These are phyloP conservation scores for Solanum etuberosum DNA, from an alignment of 257 asterid species.

Conservation along the genomic window DNA sequence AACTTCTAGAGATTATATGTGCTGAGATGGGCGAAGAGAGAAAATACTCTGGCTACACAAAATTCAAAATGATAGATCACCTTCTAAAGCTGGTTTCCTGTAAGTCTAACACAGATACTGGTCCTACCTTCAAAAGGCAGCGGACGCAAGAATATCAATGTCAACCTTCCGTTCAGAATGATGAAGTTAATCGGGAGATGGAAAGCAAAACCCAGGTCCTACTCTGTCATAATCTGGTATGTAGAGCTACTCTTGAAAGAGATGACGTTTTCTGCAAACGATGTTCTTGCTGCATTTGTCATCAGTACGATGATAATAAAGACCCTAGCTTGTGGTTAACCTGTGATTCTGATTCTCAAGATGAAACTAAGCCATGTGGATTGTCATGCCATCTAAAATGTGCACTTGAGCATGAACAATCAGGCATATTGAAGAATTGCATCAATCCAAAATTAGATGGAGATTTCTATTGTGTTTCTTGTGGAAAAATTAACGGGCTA, in stretches of 20 bases:
- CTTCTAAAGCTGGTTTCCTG: slow-evolving; percentile 43
- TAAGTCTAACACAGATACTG: slow-evolving; percentile 24
- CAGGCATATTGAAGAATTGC: slow-evolving; percentile 39
- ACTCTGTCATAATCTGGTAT: slow-evolving; percentile 57
- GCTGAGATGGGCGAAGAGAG: slow-evolving; percentile 71
- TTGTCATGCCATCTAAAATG: slow-evolving; percentile 86
- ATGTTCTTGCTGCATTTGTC: slow-evolving; percentile 79
- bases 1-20: slow-evolving; percentile 55
- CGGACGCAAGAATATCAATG: slow-evolving; percentile 20
- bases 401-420: slow-evolving; percentile 46
- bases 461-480: slow-evolving; percentile 56
- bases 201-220: slow-evolving; percentile 16
- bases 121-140: slow-evolving; percentile 42
- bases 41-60: slow-evolving; percentile 54
- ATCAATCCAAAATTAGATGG: slow-evolving; percentile 58
- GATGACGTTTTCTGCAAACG: slow-evolving; percentile 58
- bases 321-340: slow-evolving; percentile 79
- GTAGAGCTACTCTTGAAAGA: slow-evolving; percentile 50
- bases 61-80: slow-evolving; percentile 49
- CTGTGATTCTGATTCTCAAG: slow-evolving; percentile 54
- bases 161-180: slow-evolving; percentile 7
- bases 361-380: slow-evolving; percentile 47
- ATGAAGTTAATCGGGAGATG: slow-evolving; percentile 14
- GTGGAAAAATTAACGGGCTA: slow-evolving; percentile 67
- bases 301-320: slow-evolving; percentile 67